A percentile compares a stretch with the other conserved stretches of the same genome.
These are phyloP conservation scores for Colletotrichum truncatum DNA, from an alignment of 2,329 filamentous ascomycete species.

Conservation along the genomic window DNA sequence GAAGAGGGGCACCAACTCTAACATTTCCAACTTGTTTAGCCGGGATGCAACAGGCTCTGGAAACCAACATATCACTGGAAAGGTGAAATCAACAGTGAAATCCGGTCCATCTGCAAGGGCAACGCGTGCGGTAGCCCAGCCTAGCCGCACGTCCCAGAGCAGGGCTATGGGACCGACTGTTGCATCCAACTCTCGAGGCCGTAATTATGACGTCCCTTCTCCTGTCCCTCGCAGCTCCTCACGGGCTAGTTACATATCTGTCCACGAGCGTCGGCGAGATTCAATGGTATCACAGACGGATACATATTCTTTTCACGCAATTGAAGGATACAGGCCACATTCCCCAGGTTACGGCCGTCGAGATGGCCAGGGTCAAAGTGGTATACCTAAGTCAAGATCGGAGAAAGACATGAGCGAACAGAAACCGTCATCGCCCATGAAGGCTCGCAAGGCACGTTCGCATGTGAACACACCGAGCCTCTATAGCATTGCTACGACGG, in stretches of 20 bases:
- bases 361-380: slow-evolving; percentile 39
- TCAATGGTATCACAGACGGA: slow-evolving; percentile 67
- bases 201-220: slow-evolving; percentile 33
- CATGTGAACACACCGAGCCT: slow-evolving; percentile 60
- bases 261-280: slow-evolving; percentile 60
- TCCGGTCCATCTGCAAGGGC: neutral
- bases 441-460: slow-evolving; percentile 40
- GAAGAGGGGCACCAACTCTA: slow-evolving; percentile 57
- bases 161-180: slow-evolving; percentile 29
- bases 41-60: slow-evolving; percentile 49
- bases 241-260: slow-evolving; percentile 57
- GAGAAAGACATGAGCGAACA: slow-evolving; percentile 42
- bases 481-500: slow-evolving; percentile 67
- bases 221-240: slow-evolving; percentile 51
- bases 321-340: slow-evolving; percentile 52
- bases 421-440: slow-evolving; percentile 26
- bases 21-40: slow-evolving; percentile 57
- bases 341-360: slow-evolving; percentile 50
- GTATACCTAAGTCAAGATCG: slow-evolving; percentile 41
- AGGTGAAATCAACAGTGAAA: slow-evolving; percentile 37
- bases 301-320: slow-evolving; percentile 60
- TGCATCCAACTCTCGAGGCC: slow-evolving; percentile 24
- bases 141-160: slow-evolving; percentile 9
- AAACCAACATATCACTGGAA: slow-evolving; percentile 7
- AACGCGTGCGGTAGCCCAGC: neutral